These are phyloP conservation scores for Annulohypoxylon truncatum DNA, from an alignment of 2,329 filamentous ascomycete genomes.

Conservation along the genomic window DNA sequence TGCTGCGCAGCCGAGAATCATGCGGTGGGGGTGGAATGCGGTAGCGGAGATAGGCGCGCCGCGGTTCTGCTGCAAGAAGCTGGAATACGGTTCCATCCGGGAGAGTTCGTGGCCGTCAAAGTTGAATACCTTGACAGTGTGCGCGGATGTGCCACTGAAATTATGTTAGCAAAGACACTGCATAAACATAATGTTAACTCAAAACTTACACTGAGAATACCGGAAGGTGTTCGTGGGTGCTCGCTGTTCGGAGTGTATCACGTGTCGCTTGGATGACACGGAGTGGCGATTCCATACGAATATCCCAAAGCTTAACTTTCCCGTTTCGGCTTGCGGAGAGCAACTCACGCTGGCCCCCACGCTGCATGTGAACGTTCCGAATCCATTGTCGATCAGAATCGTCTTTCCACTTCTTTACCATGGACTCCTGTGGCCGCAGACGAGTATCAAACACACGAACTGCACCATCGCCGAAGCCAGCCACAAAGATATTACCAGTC, in stretches of 20 bases:
- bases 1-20: slow-evolving; percentile 88
- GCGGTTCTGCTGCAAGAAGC: slow-evolving; percentile 84
- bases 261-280: slow-evolving; percentile 79
- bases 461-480: slow-evolving; percentile 95
- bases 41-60: slow-evolving; percentile 87
- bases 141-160: slow-evolving; percentile 83
- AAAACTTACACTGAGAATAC: slow-evolving; percentile 88
- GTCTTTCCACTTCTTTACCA: slow-evolving; percentile 97
- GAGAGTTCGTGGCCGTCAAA: slow-evolving; percentile 83
- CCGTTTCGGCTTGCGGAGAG: slow-evolving; percentile 91
- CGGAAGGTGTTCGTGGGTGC: slow-evolving; percentile 94
- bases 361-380: slow-evolving; percentile 95
- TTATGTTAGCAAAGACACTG: slow-evolving; percentile 44
- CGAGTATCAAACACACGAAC: slow-evolving; percentile 95
- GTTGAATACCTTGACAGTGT: slow-evolving; percentile 93
- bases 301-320: slow-evolving; percentile 95
- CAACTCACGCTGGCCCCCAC: slow-evolving; percentile 91
- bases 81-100: slow-evolving; percentile 88
- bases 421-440: slow-evolving; percentile 83
- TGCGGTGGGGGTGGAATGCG: slow-evolving; percentile 94
- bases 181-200: background rate
- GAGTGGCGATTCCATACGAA: slow-evolving; percentile 83
- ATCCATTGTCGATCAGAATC: slow-evolving; percentile 89
- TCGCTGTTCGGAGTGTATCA: slow-evolving; percentile 84
- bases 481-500: slow-evolving; percentile 94